Evolutionary conservation across 345 rosid genomes (phyloP).

Genomic region (Salix purpurea): DNA sequence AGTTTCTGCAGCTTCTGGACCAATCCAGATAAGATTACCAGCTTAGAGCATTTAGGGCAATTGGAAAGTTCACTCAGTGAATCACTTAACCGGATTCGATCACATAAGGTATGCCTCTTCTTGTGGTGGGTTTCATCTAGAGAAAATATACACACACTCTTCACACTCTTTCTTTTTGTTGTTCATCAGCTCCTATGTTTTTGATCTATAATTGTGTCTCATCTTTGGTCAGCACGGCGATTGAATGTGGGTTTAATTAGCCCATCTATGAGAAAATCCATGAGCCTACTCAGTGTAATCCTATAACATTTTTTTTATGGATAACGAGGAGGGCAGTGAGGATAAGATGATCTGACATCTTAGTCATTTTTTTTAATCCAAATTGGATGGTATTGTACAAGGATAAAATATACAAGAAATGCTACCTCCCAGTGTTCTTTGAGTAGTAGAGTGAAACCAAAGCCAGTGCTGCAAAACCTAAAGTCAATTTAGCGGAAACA

Average conservation of each 20-base stretch:
- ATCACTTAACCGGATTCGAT: conserved; percentile 48
- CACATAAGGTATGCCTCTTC: conserved; percentile 46
- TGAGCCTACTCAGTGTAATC: neutral
- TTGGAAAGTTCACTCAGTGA: conserved; percentile 55
- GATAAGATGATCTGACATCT: neutral
- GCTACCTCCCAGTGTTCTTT: neutral
- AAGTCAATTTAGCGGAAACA: neutral
- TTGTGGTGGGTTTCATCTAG: neutral
- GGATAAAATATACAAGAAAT: neutral
- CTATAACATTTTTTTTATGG: neutral
- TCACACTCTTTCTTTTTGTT: neutral
- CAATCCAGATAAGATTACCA: conserved; percentile 52
- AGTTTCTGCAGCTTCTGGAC: conserved; percentile 56
- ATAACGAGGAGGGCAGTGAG: neutral
- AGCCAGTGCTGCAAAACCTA: neutral
- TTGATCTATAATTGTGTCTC: neutral
- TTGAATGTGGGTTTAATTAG: too few species aligned
- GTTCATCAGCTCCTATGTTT: neutral
- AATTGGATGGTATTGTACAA: neutral
- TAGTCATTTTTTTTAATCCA: too few species aligned
- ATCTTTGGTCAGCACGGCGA: neutral
- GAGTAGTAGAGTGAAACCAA: neutral
- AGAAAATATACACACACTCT: neutral
- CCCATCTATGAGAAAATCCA: neutral
- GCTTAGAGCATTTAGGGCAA: conserved; percentile 54